phyloP scores from a whole-genome alignment of 176 grass and related monocot genomes.

The Oryza australiensis region DNA sequence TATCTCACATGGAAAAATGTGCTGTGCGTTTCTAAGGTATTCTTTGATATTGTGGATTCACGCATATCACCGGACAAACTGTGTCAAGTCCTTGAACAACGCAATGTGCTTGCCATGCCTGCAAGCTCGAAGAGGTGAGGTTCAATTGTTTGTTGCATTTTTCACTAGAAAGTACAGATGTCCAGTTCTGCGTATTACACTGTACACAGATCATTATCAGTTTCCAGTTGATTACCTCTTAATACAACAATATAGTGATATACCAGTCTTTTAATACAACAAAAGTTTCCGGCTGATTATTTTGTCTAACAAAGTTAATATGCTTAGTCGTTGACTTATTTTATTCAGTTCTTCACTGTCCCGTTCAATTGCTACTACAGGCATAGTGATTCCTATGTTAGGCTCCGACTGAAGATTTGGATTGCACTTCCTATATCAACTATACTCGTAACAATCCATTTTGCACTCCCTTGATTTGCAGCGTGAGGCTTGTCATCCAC shows the following conservation, averaged over 20 bases:
- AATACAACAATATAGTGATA: too few relatives aligned
- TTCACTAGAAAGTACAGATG: background rate
- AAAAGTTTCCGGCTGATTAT: background rate
- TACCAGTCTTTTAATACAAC: too few relatives aligned
- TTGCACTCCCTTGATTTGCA: conserved; percentile 32
- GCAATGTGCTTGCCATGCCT: conserved; percentile 83
- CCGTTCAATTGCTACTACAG: background rate
- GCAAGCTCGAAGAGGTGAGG: conserved; percentile 63
- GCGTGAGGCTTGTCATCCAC: conserved; percentile 85
- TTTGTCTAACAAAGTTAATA: background rate
- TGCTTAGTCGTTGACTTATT: background rate
- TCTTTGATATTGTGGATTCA: conserved; percentile 65
- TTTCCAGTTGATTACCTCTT: background rate
- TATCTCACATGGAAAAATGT: background rate
- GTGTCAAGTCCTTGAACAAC: conserved; percentile 65
- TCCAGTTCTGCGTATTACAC: background rate
- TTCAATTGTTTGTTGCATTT: background rate
- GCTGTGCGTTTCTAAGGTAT: conserved; percentile 47
- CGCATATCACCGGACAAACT: conserved; percentile 57
- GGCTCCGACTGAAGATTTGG: background rate
- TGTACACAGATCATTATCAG: background rate
- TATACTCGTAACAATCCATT: background rate
- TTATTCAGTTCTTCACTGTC: background rate
- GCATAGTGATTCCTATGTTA: background rate
- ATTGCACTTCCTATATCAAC: background rate